Percentiles rank a stretch among this genome's conserved stretches.
Evolutionary conservation across 1,139 yeast species (phyloP).

Genomic region (Hansenula anomala): DNA sequence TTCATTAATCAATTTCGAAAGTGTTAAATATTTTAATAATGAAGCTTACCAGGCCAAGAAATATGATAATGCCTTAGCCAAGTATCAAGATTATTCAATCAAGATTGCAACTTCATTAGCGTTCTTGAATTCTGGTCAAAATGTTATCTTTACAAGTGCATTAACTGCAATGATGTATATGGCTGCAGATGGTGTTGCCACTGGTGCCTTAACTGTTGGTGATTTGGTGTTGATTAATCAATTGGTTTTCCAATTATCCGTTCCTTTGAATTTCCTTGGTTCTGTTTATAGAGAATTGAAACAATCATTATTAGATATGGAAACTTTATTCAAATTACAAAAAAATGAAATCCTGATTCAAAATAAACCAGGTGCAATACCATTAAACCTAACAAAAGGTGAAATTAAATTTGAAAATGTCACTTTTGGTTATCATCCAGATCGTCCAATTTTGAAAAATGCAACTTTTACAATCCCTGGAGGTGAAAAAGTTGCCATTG

Average conservation of each 20-base stretch:
- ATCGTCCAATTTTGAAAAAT: slow-evolving; percentile 76
- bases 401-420: slow-evolving; percentile 89
- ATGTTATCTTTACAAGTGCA: slow-evolving; percentile 84
- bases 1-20: slow-evolving; percentile 88
- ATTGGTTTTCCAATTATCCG: slow-evolving; percentile 90
- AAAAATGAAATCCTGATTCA: slow-evolving; percentile 64
- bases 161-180: slow-evolving; percentile 96
- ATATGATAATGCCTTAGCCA: slow-evolving; percentile 70
- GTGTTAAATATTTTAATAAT: slow-evolving; percentile 91
- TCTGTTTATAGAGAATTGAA: slow-evolving; percentile 92
- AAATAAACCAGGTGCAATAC: slow-evolving; percentile 54
- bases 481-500: slow-evolving; percentile 87
- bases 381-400: slow-evolving; percentile 52
- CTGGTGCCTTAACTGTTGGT: slow-evolving; percentile 84
- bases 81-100: slow-evolving; percentile 77
- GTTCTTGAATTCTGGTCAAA: slow-evolving; percentile 87
- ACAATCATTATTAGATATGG: slow-evolving; percentile 92
- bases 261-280: slow-evolving; percentile 90
- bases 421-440: slow-evolving; percentile 86
- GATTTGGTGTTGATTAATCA: slow-evolving; percentile 95
- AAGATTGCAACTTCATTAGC: slow-evolving; percentile 93
- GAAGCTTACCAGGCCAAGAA: slow-evolving; percentile 75
- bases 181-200: slow-evolving; percentile 93
- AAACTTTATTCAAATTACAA: slow-evolving; percentile 78
- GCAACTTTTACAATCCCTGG: slow-evolving; percentile 86